Percentiles rank a stretch among this genome's conserved stretches.
Evolutionary conservation across 2,329 filamentous ascomycete species (phyloP).

Genomic region (Hypoxylon sp.): DNA sequence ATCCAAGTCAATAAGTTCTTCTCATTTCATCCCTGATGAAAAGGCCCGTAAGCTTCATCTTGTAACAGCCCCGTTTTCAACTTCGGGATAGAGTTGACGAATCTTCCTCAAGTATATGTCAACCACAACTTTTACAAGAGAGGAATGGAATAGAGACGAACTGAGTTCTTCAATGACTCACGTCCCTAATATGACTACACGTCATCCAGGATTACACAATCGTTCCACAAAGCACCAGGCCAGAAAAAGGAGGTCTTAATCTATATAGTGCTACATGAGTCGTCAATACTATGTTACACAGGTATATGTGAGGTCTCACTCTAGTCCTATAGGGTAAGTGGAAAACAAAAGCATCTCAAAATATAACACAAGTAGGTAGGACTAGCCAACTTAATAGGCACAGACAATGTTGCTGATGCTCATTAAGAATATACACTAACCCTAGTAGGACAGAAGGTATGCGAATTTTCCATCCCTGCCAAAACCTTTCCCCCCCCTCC

Average conservation of each 20-base stretch:
- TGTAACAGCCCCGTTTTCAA: too few relatives aligned
- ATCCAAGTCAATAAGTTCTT: neutral
- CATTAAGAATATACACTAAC: slow-evolving; percentile 40
- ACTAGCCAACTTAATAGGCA: slow-evolving; percentile 10
- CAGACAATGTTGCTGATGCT: neutral
- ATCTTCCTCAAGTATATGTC: too few relatives aligned
- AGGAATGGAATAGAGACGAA: too few relatives aligned
- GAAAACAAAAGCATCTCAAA: neutral
- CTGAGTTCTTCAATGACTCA: too few relatives aligned
- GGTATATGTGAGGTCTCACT: too few relatives aligned
- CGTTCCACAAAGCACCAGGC: neutral
- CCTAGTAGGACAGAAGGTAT: slow-evolving; percentile 9
- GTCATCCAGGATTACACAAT: neutral
- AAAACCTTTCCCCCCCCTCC: neutral
- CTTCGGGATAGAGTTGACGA: too few relatives aligned
- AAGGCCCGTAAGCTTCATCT: too few relatives aligned
- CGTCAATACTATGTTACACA: neutral
- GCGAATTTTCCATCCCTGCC: slow-evolving; percentile 17
- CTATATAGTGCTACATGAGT: neutral
- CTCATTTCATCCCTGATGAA: too few relatives aligned
- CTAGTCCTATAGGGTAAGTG: too few relatives aligned
- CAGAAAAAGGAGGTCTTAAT: neutral
- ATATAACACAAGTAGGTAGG: neutral
- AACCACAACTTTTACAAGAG: too few relatives aligned
- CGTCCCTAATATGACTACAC: too few relatives aligned